Evolutionary conservation across 192 early-diverging fungal species (phyloP).

Genomic region (Lobulomyces angularis): DNA sequence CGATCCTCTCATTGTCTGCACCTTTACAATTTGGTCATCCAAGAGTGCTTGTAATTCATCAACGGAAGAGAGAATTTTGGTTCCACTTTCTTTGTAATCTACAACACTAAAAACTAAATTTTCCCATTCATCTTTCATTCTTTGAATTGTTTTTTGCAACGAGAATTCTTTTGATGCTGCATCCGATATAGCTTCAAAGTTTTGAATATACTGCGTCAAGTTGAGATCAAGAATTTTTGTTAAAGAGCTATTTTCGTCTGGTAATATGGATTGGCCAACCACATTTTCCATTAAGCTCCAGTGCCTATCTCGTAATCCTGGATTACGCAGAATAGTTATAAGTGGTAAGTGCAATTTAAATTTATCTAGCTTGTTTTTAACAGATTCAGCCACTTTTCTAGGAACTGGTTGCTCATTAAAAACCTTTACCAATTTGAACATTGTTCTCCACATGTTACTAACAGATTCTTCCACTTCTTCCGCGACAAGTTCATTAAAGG

Average conservation of each 20-base stretch:
- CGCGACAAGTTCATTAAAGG: conserved; percentile 38
- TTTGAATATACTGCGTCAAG: conserved; percentile 23
- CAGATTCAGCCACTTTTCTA: conserved; percentile 44
- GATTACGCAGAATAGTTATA: conserved; percentile 39
- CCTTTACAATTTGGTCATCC: conserved; percentile 51
- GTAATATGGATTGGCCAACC: conserved; percentile 38
- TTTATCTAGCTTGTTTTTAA: conserved; percentile 48
- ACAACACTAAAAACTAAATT: conserved; percentile 38
- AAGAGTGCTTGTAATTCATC: conserved; percentile 47
- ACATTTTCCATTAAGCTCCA: conserved; percentile 40
- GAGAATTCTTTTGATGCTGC: conserved; percentile 47
- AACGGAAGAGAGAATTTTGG: conserved; percentile 39
- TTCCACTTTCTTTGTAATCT: conserved; percentile 48
- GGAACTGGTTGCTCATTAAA: conserved; percentile 41
- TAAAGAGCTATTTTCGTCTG: conserved; percentile 37
- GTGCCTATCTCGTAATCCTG: conserved; percentile 39
- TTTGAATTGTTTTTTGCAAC: conserved; percentile 37
- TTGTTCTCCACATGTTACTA: conserved; percentile 30
- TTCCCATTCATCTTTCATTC: conserved; percentile 50
- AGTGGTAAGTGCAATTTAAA: conserved; percentile 40
- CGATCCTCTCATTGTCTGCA: conserved; percentile 45
- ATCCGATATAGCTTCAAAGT: conserved; percentile 46
- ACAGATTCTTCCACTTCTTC: conserved; percentile 39
- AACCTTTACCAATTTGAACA: conserved; percentile 42
- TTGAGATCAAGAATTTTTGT: conserved; percentile 41